Evolutionary conservation across 139 green algal species (phyloP), one percentile per base, ranked within the genome.

Genomic region (Pleodorina starrii): DNA sequence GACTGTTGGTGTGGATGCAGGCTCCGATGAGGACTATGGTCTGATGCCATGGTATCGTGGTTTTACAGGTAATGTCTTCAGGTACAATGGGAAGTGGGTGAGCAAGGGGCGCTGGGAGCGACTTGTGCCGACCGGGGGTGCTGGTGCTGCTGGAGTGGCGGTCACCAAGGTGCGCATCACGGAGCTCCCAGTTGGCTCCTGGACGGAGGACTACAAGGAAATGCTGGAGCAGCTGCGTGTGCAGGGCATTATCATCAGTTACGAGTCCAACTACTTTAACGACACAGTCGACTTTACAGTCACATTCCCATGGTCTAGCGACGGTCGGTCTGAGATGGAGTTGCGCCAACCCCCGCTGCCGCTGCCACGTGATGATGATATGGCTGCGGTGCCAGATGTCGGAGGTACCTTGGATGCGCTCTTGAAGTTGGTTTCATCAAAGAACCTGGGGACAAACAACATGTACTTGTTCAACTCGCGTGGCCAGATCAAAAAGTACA

Each of bases 121-220:
- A n/a, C n/a, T n/a, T n/a, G n/a, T n/a, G n/a, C n/a, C n/a, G n/a
- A n/a, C n/a, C n/a, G n/a, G n/a, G n/a, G n/a, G n/a, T n/a, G n/a
- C n/a, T n/a, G n/a, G n/a, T n/a, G n/a, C n/a, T n/a, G n/a, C n/a
- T n/a, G n/a, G n/a, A n/a, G n/a, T n/a, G n/a, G n/a, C n/a, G 19
- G 19, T 19, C 25, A 80, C 1, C 23, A 38, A 7, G 72, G 68
- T 81, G 43, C 7, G 11, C 84, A 73, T 89, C 57, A 74, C 68
- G 19, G 84, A 89, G 68, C 43, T 89, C 6, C 84, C 84, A 2
- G 5, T 89, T 11, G 84, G 84, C 42, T 73, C 46, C 9, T 89
- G 84, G 84, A 89, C 84, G 1, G 43, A 89, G 16, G 84, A 89
- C 68, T 89, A 57, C 66, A 80, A 81, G 84, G 63, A 50, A 2